Percentiles rank a stretch among this genome's conserved stretches.
Evolutionary conservation across 345 rosid species (phyloP).

Genomic region (Anacardium occidentale): DNA sequence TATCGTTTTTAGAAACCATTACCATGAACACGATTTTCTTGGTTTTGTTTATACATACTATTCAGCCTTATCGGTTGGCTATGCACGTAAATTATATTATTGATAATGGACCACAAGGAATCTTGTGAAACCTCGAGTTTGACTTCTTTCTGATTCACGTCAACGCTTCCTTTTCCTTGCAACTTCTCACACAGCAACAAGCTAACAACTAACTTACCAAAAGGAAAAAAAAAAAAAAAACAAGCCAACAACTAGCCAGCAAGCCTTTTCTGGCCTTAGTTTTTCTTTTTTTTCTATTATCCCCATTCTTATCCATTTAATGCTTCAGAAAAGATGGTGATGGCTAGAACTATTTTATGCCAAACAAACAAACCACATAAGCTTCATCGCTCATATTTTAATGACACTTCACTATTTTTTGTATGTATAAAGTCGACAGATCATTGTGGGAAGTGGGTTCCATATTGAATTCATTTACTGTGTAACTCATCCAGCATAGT

Average conservation of each 20-base stretch:
- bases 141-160: not conserved
- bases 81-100: too few relatives aligned
- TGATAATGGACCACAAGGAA: not conserved
- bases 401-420: too few relatives aligned
- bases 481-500: too few relatives aligned
- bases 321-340: too few relatives aligned
- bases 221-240: too few relatives aligned
- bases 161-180: not conserved
- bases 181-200: not conserved
- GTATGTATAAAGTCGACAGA: not conserved
- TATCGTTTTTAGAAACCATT: too few relatives aligned
- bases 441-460: not conserved
- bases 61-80: not conserved
- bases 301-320: too few relatives aligned
- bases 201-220: too few relatives aligned
- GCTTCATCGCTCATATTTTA: too few relatives aligned
- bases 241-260: not conserved
- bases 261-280: not conserved
- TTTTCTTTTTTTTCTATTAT: not conserved
- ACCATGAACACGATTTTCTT: too few relatives aligned
- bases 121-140: not conserved
- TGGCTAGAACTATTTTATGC: too few relatives aligned
- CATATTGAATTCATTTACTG: not conserved
- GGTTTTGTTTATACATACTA: not conserved
- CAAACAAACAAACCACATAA: too few relatives aligned